phyloP scores from a whole-genome alignment of 2,329 filamentous ascomycete species.

The Ramichloridium luteum region DNA sequence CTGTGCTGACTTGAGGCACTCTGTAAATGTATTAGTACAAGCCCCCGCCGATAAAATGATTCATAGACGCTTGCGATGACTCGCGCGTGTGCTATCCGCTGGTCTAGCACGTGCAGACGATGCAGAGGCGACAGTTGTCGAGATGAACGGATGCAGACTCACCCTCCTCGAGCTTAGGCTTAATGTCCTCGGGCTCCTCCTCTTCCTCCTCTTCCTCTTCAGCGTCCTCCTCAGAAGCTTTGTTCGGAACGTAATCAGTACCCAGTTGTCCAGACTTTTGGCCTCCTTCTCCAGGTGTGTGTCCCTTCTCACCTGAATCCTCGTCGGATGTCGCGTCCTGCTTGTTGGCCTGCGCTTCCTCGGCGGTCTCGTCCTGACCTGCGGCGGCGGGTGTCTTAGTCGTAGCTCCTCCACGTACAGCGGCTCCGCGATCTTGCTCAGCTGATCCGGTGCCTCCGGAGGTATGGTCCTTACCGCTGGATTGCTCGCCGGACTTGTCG shows the following conservation, averaged over 20 bases:
- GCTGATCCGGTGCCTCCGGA: slow-evolving; percentile 17
- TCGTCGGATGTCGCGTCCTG: slow-evolving; percentile 33
- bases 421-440: slow-evolving; percentile 20
- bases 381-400: slow-evolving; percentile 29
- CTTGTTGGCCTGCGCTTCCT: slow-evolving; percentile 24
- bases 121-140: neutral
- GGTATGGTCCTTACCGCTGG: slow-evolving; percentile 24
- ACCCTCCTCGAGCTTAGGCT: slow-evolving; percentile 88
- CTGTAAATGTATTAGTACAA: too few relatives aligned
- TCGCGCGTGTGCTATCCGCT: neutral
- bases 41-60: too few relatives aligned
- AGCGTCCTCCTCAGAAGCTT: slow-evolving; percentile 57
- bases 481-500: slow-evolving; percentile 33
- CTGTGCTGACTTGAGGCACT: slow-evolving; percentile 76
- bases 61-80: neutral
- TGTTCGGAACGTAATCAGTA: slow-evolving; percentile 49
- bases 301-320: neutral
- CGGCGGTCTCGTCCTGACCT: slow-evolving; percentile 29
- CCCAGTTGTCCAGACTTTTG: too few relatives aligned
- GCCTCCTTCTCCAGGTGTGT: slow-evolving; percentile 31
- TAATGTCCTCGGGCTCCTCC: slow-evolving; percentile 71
- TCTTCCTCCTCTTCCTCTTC: slow-evolving; percentile 74
- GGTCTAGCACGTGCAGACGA: too few relatives aligned
- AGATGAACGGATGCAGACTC: slow-evolving; percentile 35
- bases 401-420: slow-evolving; percentile 28